Evolutionary conservation across 768 basidiomycete species (phyloP).

Genomic region (Tricholoma matsutake): DNA sequence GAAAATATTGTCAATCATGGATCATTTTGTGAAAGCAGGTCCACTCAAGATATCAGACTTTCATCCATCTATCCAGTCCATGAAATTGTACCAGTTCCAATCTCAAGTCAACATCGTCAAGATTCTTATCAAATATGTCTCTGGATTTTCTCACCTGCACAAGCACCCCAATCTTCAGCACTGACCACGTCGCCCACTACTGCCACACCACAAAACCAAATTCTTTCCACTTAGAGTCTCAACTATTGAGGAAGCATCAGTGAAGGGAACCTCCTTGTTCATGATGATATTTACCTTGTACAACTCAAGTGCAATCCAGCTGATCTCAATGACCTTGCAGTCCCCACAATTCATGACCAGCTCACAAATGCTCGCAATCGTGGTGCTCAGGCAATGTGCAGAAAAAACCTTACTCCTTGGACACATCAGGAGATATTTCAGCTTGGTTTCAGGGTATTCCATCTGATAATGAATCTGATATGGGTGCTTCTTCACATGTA

Average conservation of each 20-base stretch:
- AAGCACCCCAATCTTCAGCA: slow-evolving; percentile 13
- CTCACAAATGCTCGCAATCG: slow-evolving; percentile 23
- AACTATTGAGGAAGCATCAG: slow-evolving; percentile 26
- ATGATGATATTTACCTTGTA: slow-evolving; percentile 22
- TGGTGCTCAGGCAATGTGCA: slow-evolving; percentile 12
- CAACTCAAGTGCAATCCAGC: slow-evolving; percentile 17
- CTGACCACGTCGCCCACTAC: slow-evolving; percentile 12
- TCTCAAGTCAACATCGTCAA: not conserved
- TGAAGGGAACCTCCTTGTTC: slow-evolving; percentile 16
- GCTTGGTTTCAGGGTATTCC: slow-evolving; percentile 1
- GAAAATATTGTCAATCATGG: not conserved
- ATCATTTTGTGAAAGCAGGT: not conserved
- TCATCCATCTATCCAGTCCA: too few relatives aligned
- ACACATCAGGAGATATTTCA: slow-evolving; percentile 20
- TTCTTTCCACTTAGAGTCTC: slow-evolving; percentile 19
- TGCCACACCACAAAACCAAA: not conserved
- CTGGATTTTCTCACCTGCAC: slow-evolving; percentile 1
- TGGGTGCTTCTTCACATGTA: slow-evolving; percentile 29
- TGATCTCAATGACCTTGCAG: slow-evolving; percentile 12
- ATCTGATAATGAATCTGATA: slow-evolving; percentile 1
- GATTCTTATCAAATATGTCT: not conserved
- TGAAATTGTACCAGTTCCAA: not conserved
- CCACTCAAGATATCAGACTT: not conserved
- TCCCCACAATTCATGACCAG: slow-evolving; percentile 9
- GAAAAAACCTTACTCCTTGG: slow-evolving; percentile 20